phyloP scores from a whole-genome alignment of 805 yeast species.

The Monosporozyma yasuniensis region DNA sequence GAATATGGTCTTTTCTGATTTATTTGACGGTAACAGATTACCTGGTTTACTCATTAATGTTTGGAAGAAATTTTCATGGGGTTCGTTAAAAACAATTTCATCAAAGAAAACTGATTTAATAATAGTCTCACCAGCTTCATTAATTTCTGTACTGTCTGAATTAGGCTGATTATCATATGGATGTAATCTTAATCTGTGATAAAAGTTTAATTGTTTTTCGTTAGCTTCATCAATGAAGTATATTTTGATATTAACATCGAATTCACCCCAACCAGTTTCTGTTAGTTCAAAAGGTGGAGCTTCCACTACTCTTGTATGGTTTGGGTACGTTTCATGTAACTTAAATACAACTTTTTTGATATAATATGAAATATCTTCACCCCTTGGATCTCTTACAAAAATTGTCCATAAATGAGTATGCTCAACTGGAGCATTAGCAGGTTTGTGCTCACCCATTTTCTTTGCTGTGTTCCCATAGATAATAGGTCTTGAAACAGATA shows the following conservation, averaged over 20 bases:
- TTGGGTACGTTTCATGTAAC: conserved; percentile 87
- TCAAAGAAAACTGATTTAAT: conserved; percentile 67
- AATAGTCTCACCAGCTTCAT: conserved; percentile 15
- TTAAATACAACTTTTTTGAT: conserved; percentile 90
- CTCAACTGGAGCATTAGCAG: conserved; percentile 64
- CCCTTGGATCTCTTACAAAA: conserved; percentile 71
- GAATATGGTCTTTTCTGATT: conserved; percentile 32
- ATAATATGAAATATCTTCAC: conserved; percentile 70
- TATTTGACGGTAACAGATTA: conserved; percentile 39
- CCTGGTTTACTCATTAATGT: conserved; percentile 61
- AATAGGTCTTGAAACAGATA: conserved; percentile 70
- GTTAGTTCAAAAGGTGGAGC: conserved; percentile 89
- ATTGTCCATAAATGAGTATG: conserved; percentile 97
- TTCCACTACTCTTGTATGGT: conserved; percentile 78
- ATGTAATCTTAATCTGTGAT: conserved; percentile 86
- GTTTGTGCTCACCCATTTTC: conserved; percentile 49
- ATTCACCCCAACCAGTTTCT: conserved; percentile 99
- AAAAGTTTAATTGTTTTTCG: conserved; percentile 77
- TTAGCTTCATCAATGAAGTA: conserved; percentile 80
- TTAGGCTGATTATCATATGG: conserved; percentile 46
- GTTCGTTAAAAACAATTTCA: conserved; percentile 90
- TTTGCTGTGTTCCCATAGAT: conserved; percentile 74
- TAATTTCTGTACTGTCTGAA: conserved; percentile 15
- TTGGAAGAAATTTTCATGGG: conserved; percentile 82
- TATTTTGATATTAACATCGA: conserved; percentile 81